Base-by-base conservation (phyloP, 495 filamentous ascomycete genomes). In the Neurospora sublineolata region DNA sequence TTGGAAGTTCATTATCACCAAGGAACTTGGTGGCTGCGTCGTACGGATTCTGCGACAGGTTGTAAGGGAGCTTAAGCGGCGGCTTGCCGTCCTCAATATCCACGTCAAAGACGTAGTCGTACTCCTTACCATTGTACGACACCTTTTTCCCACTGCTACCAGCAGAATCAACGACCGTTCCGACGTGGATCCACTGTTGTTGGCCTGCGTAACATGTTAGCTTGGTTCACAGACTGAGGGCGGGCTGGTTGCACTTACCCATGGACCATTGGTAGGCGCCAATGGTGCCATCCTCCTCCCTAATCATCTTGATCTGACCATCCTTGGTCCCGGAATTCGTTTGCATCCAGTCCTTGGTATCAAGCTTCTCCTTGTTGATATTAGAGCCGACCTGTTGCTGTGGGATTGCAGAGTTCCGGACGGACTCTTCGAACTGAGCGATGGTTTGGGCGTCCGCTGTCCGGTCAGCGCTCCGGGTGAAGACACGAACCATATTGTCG, bases 61-160 rank as follows among this genome's bases (percentile, higher is more conserved):
- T 97, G 78, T 92, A 98, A 2, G 96, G 94, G 38, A 99, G 85
- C 77, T 98, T 98, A 39, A 98, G 85, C 3, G 95, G 89, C 37
- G 96, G 96, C 74, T 94, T 93, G 42, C 95, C 96, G 73, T 98
- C 96, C 77, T 97, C 92, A 71, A 98, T 94, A 76, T 97, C 96
- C 36, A 99, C 95, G 77, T 98, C 94, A 74, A 98, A 99, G 68
- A 99, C 96, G 79, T 92, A 97, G 76, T 99, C 96, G 78, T 96
- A 99, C 70, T 97, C 92, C 78, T 94, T 89, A 30, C 96, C 96
- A 3, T 90, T 79, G 77, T 94, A 92, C 52, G 90, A 82, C n/a
- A 85, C 84, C 78, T 88, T 88, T 64, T 86, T 85, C 4, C 92
- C 91, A 72, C 89, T 92, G 77, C 93, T 95, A 39, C 90, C 94